phyloP scores from a whole-genome alignment of 805 yeast species.

The Nakazawaea anatomiae region DNA sequence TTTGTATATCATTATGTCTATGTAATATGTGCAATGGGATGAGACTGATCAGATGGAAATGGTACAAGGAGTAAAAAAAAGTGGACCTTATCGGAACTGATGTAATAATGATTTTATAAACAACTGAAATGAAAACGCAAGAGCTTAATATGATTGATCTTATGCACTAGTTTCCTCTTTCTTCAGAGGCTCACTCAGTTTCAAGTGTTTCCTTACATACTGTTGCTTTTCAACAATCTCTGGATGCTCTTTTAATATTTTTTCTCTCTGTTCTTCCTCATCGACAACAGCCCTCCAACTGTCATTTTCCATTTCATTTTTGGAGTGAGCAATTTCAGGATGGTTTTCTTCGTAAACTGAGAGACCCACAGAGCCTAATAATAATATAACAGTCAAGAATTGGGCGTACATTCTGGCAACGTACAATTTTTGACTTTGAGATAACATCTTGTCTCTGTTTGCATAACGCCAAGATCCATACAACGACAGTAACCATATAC shows the following conservation, averaged over 20 bases:
- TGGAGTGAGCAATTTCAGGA: constrained; percentile 24
- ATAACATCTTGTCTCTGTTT: constrained; percentile 69
- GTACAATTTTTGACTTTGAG: constrained; percentile 72
- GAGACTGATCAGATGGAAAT: no score
- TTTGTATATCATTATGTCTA: no score
- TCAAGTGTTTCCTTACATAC: constrained; percentile 9
- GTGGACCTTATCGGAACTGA: no score
- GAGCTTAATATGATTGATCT: not conserved
- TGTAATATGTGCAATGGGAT: no score
- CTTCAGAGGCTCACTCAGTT: not conserved
- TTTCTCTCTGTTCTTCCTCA: constrained; percentile 28
- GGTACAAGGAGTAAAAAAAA: no score
- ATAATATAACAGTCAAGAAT: constrained; percentile 65
- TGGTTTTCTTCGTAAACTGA: constrained; percentile 59
- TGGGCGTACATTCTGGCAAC: constrained; percentile 93
- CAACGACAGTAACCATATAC: constrained; percentile 75
- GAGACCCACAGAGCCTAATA: constrained; percentile 64
- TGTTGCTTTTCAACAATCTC: constrained; percentile 5
- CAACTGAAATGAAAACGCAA: no score
- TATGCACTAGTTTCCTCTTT: not conserved
- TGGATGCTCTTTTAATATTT: constrained; percentile 9
- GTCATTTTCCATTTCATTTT: constrained; percentile 26
- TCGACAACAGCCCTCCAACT: constrained; percentile 45
- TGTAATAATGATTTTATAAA: no score
- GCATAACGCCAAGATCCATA: constrained; percentile 74